A percentile compares a stretch with the other conserved stretches of the same genome.
These are phyloP conservation scores for Dillenia turbinata DNA, from an alignment of 164 flowering plant species.

Conservation along the genomic window DNA sequence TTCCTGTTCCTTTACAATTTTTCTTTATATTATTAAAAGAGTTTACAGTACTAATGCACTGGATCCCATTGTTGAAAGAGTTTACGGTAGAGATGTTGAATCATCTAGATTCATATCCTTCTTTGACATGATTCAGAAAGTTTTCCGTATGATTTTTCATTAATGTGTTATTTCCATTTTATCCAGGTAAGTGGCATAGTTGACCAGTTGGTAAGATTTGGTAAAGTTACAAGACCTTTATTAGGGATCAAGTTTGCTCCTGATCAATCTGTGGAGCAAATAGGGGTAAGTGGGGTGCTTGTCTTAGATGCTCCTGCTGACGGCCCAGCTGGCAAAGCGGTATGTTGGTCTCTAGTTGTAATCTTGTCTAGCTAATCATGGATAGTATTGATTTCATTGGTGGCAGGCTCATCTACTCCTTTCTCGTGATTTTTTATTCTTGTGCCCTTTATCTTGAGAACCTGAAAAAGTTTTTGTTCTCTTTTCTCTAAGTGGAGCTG, in stretches of 20 bases:
- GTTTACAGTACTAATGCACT: too few relatives aligned
- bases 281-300: slow-evolving; percentile 95
- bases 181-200: slow-evolving; percentile 86
- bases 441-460: neutral
- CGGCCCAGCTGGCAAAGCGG: slow-evolving; percentile 99
- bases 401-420: neutral
- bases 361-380: neutral
- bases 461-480: neutral
- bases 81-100: too few relatives aligned
- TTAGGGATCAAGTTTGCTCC: slow-evolving; percentile 97
- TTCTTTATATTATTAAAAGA: too few relatives aligned
- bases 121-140: too few relatives aligned
- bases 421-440: neutral
- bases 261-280: slow-evolving; percentile 95
- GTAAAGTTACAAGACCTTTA: slow-evolving; percentile 92
- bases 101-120: too few relatives aligned
- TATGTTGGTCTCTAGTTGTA: slow-evolving; percentile 17
- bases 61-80: too few relatives aligned
- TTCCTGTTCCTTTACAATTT: slow-evolving; percentile 7
- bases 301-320: slow-evolving; percentile 87
- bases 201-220: slow-evolving; percentile 83
- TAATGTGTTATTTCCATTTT: neutral
- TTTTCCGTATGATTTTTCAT: neutral
- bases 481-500: neutral
- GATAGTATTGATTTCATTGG: neutral